phyloP scores from a whole-genome alignment of 1,139 yeast genomes.

The Diutina pseudorugosa region DNA sequence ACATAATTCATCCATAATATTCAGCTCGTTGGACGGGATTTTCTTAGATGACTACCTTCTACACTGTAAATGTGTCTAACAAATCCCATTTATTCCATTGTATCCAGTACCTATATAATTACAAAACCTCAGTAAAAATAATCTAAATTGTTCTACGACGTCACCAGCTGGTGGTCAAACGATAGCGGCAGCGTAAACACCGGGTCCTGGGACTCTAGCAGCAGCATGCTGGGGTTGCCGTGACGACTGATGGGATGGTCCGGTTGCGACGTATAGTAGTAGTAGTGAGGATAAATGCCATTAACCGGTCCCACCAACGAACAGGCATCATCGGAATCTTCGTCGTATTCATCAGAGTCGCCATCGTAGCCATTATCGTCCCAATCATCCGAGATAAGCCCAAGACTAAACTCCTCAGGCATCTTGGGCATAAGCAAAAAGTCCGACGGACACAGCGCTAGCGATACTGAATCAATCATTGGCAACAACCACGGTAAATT shows the following conservation, averaged over 20 bases:
- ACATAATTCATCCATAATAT: no score
- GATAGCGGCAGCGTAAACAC: not conserved
- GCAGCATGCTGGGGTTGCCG: not conserved
- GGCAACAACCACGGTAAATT: not conserved
- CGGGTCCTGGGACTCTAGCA: not conserved
- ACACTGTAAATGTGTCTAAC: no score
- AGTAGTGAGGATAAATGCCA: not conserved
- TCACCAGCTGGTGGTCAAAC: not conserved
- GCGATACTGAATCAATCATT: not conserved
- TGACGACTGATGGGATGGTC: not conserved
- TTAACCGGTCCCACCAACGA: not conserved
- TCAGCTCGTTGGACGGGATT: no score
- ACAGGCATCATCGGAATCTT: not conserved
- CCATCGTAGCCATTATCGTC: conserved; percentile 1
- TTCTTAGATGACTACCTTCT: no score
- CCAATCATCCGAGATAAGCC: not conserved
- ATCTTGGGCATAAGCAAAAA: not conserved
- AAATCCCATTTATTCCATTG: no score
- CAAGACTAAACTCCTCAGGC: not conserved
- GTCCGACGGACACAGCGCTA: not conserved
- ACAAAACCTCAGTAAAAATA: not conserved
- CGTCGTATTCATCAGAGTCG: not conserved
- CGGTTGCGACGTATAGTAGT: not conserved
- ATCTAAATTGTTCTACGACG: not conserved
- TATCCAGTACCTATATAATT: not conserved